Percentiles rank a stretch among this genome's conserved stretches.
phyloP scores from a whole-genome alignment of 768 basidiomycete genomes.

The Hygrophorus russula region DNA sequence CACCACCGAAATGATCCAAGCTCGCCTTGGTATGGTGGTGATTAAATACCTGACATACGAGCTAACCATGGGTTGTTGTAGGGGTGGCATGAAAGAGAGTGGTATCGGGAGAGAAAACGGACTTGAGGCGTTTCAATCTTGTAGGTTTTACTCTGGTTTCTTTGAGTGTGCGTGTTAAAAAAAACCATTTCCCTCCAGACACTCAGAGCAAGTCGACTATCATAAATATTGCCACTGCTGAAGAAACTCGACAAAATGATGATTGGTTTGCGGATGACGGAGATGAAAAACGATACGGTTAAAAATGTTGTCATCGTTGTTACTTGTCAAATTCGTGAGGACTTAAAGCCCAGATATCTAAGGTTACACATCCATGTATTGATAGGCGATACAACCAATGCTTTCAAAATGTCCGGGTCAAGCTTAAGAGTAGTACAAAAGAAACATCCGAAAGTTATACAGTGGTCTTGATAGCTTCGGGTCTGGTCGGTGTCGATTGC shows the following conservation, averaged over 20 bases:
- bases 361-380: slow-evolving; percentile 1
- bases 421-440: background rate
- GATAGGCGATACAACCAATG: background rate
- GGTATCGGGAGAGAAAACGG: slow-evolving; percentile 86
- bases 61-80: slow-evolving; percentile 14
- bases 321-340: background rate
- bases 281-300: slow-evolving; percentile 56
- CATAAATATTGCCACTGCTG: slow-evolving; percentile 54
- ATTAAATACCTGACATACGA: background rate
- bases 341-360: no score
- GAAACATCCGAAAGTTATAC: slow-evolving; percentile 16
- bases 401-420: background rate
- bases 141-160: slow-evolving; percentile 28
- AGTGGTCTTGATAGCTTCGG: slow-evolving; percentile 48
- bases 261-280: slow-evolving; percentile 69
- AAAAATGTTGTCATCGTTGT: slow-evolving; percentile 11
- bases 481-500: slow-evolving; percentile 28
- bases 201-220: slow-evolving; percentile 79
- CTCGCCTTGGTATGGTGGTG: slow-evolving; percentile 59
- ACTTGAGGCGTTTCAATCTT: slow-evolving; percentile 67
- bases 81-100: slow-evolving; percentile 88
- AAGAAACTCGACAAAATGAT: slow-evolving; percentile 46
- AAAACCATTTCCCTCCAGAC: slow-evolving; percentile 31
- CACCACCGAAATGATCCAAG: slow-evolving; percentile 86
- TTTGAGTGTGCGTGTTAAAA: background rate